A percentile compares a stretch with the other conserved stretches of the same genome.
These are phyloP conservation scores for Albatrellus ellisii DNA, from an alignment of 768 basidiomycete species.

Conservation along the genomic window DNA sequence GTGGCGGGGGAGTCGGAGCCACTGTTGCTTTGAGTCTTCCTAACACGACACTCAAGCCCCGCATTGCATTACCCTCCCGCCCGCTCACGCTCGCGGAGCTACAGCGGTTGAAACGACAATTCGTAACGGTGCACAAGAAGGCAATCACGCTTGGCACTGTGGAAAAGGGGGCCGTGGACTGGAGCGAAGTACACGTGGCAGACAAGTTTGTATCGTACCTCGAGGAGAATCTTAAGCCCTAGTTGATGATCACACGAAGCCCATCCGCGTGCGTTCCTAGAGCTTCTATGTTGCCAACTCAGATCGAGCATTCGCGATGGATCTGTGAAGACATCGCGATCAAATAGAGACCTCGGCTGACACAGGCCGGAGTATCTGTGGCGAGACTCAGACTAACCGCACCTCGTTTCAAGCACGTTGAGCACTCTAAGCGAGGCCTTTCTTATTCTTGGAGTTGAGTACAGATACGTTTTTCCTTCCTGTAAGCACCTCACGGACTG, in stretches of 20 bases:
- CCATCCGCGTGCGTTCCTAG: no score
- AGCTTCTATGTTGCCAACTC: no score
- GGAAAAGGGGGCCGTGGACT: constrained; percentile 65
- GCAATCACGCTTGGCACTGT: constrained; percentile 75
- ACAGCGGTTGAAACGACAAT: constrained; percentile 84
- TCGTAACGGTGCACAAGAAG: constrained; percentile 81
- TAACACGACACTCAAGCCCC: constrained; percentile 23
- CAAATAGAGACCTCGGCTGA: no score
- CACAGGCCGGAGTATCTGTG: no score
- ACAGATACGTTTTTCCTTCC: no score
- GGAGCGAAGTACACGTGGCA: constrained; percentile 61
- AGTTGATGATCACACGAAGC: constrained; percentile 12
- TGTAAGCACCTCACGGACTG: no score
- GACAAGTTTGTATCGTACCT: constrained; percentile 58
- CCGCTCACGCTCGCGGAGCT: constrained; percentile 75
- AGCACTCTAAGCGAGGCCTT: no score
- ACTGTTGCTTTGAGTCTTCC: constrained; percentile 28
- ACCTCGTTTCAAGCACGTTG: no score
- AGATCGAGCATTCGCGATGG: no score
- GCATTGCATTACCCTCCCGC: constrained; percentile 53
- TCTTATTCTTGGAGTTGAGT: no score
- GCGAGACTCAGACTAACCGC: no score
- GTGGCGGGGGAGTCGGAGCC: constrained; percentile 38
- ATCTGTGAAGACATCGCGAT: no score
- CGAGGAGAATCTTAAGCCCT: constrained; percentile 50